phyloP scores from a whole-genome alignment of 1,139 yeast species.

The Blastobotrys aristatus region DNA sequence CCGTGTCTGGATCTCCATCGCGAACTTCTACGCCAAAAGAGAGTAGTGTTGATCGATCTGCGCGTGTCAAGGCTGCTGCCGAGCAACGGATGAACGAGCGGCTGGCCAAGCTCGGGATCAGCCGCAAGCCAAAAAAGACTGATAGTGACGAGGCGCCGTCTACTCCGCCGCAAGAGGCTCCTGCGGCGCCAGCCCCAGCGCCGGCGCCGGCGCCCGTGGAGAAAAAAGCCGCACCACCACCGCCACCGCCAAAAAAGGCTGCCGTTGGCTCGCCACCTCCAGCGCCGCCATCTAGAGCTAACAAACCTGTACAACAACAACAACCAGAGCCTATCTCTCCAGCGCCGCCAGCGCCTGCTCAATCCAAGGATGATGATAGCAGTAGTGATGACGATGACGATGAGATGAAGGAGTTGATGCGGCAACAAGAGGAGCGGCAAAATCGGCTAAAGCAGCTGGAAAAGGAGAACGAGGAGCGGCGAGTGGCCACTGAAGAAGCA shows the following conservation, averaged over 20 bases:
- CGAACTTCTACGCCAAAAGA: slow-evolving; percentile 1
- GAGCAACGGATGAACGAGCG: slow-evolving; percentile 85
- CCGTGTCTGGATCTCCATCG: not conserved
- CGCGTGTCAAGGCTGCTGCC: slow-evolving; percentile 85
- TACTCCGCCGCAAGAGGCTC: not conserved
- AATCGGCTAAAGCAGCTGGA: slow-evolving; percentile 28
- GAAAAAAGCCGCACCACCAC: slow-evolving; percentile 14
- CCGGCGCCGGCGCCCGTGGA: slow-evolving; percentile 10
- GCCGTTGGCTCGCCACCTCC: slow-evolving; percentile 9
- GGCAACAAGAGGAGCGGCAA: slow-evolving; percentile 41
- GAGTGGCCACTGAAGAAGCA: slow-evolving; percentile 31
- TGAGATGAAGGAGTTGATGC: slow-evolving; percentile 44
- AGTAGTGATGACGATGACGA: slow-evolving; percentile 34
- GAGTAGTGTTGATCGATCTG: slow-evolving; percentile 54
- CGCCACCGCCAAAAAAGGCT: slow-evolving; percentile 10
- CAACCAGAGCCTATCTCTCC: slow-evolving; percentile 19
- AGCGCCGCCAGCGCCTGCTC: slow-evolving; percentile 19
- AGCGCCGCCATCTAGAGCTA: slow-evolving; percentile 12
- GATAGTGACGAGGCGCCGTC: not conserved
- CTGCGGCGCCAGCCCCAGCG: slow-evolving; percentile 3
- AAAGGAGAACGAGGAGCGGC: slow-evolving; percentile 22
- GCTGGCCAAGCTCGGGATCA: slow-evolving; percentile 77
- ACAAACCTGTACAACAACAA: slow-evolving; percentile 16
- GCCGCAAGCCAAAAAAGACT: slow-evolving; percentile 35
- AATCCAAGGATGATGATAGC: slow-evolving; percentile 1